Percentiles rank a stretch among this genome's conserved stretches.
Evolutionary conservation across 1,284 basidiomycete genomes (phyloP).

Genomic region (Entoloma clypeatum): DNA sequence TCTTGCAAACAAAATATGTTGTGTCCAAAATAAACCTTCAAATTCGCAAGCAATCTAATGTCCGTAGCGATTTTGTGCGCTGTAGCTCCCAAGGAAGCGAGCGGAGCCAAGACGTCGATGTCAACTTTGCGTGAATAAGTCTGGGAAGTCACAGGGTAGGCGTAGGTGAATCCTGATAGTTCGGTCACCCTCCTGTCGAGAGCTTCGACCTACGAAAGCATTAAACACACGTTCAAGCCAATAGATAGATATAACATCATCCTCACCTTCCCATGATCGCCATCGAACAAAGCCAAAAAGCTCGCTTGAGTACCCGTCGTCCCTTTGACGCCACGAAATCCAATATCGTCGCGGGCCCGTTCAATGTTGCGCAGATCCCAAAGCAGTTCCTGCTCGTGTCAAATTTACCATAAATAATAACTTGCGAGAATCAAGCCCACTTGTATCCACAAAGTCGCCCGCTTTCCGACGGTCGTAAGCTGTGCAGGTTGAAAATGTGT

Average conservation of each 20-base stretch:
- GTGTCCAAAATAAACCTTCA: conserved; percentile 61
- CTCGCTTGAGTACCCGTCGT: conserved; percentile 98
- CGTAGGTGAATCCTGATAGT: conserved; percentile 89
- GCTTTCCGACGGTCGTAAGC: conserved; percentile 98
- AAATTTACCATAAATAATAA: conserved; percentile 5
- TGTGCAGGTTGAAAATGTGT: conserved; percentile 99
- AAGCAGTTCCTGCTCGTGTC: conserved; percentile 70
- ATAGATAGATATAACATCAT: background rate
- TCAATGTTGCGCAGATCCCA: conserved; percentile 97
- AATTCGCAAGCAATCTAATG: conserved; percentile 85
- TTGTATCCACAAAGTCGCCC: conserved; percentile 97
- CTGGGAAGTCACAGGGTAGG: conserved; percentile 97
- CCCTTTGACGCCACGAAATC: conserved; percentile 98
- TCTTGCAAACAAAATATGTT: background rate
- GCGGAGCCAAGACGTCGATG: conserved; percentile 85
- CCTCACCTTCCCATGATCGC: conserved; percentile 84
- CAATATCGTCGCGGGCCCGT: conserved; percentile 89
- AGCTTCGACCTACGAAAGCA: conserved; percentile 65
- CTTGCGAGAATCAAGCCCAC: conserved; percentile 30
- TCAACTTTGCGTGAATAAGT: conserved; percentile 99
- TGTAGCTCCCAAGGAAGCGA: conserved; percentile 91
- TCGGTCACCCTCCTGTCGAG: conserved; percentile 89
- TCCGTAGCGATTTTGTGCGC: conserved; percentile 99
- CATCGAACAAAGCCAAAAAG: conserved; percentile 93
- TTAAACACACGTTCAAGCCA: background rate